Percentiles rank a stretch among this genome's conserved stretches.
Conservation (phyloP, 2,329 filamentous ascomycete species). For the Lecanicillium sp. region DNA sequence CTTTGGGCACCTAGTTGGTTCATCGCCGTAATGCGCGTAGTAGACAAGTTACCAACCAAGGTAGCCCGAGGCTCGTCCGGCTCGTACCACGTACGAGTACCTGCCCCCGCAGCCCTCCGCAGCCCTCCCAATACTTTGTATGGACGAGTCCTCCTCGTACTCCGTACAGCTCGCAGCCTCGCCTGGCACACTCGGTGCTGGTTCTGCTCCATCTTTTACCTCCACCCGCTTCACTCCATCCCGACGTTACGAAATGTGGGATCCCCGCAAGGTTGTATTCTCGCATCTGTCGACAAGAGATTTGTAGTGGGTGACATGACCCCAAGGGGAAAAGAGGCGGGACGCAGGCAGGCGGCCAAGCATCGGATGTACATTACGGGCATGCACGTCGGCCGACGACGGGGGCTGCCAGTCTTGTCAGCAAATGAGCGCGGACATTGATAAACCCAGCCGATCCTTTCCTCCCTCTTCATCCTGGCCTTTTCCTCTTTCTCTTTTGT, state of each 20-base stretch:
- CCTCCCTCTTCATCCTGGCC: neutral
- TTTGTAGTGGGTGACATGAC: neutral
- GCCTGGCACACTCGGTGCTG: too few species aligned
- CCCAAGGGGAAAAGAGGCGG: neutral
- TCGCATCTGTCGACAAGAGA: neutral
- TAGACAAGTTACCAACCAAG: too few species aligned
- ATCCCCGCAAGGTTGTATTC: slow-evolving; percentile 1
- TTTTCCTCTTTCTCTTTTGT: neutral
- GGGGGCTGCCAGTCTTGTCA: too few species aligned
- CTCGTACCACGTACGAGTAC: too few species aligned
- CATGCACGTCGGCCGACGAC: too few species aligned
- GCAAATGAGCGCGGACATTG: too few species aligned
- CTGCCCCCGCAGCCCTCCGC: too few species aligned
- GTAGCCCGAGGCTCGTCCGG: too few species aligned
- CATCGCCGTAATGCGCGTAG: too few species aligned
- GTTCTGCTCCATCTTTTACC: neutral
- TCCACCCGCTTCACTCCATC: neutral
- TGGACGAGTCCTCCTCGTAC: neutral
- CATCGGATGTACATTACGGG: too few species aligned
- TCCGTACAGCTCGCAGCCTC: neutral
- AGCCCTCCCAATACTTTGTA: too few species aligned
- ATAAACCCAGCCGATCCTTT: neutral
- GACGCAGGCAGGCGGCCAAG: neutral
- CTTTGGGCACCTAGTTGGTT: too few species aligned
- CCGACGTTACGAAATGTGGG: neutral